These are phyloP conservation scores for Fagus crenata DNA, from an alignment of 306 rosid genomes.

Conservation along the genomic window DNA sequence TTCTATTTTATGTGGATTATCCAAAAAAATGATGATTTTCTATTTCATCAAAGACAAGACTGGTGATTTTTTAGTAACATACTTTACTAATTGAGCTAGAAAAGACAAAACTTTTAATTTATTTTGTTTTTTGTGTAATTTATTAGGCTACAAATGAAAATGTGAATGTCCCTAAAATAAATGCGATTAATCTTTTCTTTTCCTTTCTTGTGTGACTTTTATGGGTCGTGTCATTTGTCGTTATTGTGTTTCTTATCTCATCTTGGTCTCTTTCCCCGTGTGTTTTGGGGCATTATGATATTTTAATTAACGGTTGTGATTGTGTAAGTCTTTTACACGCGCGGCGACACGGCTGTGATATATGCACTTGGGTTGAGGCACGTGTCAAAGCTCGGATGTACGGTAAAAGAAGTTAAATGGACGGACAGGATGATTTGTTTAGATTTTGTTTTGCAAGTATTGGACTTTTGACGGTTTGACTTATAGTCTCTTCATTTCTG, in stretches of 20 bases:
- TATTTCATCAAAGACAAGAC: too few relatives aligned
- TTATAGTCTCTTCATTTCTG: too few relatives aligned
- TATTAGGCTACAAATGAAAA: too few relatives aligned
- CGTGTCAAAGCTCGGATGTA: slow-evolving; percentile 1
- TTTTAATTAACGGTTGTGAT: not conserved
- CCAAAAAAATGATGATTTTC: too few relatives aligned
- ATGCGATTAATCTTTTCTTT: too few relatives aligned
- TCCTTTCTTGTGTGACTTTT: too few relatives aligned
- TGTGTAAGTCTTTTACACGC: not conserved
- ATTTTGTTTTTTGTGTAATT: too few relatives aligned
- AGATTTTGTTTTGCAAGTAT: not conserved
- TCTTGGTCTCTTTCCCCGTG: slow-evolving; percentile 1
- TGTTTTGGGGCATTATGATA: not conserved
- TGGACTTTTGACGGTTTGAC: not conserved
- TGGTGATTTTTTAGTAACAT: too few relatives aligned
- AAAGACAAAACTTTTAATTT: too few relatives aligned
- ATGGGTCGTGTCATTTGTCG: slow-evolving; percentile 27
- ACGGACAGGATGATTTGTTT: slow-evolving; percentile 4
- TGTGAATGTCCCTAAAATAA: too few relatives aligned
- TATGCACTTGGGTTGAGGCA: not conserved
- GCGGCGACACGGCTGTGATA: not conserved
- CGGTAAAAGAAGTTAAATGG: not conserved
- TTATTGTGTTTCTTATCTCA: not conserved
- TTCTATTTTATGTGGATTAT: too few relatives aligned
- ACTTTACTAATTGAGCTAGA: too few relatives aligned